phyloP scores from a whole-genome alignment of 2,329 filamentous ascomycete species.

The Blastomyces parvus region DNA sequence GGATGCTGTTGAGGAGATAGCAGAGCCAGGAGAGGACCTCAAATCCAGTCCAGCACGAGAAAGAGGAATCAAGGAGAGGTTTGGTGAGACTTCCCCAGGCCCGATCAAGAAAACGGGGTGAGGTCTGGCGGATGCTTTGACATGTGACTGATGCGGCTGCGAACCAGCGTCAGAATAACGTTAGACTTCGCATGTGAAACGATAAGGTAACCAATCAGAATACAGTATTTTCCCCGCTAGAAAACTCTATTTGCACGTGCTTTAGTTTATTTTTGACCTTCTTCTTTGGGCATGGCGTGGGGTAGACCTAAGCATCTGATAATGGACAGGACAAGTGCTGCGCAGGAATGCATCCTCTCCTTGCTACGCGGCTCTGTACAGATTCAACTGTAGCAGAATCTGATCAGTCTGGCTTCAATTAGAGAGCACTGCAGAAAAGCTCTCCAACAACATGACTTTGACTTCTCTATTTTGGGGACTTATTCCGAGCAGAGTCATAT shows the following conservation, averaged over 20 bases:
- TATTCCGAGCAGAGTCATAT: too few relatives aligned
- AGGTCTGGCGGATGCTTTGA: not conserved
- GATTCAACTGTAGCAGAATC: too few relatives aligned
- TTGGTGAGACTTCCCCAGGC: not conserved
- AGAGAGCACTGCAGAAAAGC: too few relatives aligned
- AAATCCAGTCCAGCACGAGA: too few relatives aligned
- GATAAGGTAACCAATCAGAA: not conserved
- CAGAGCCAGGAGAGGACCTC: too few relatives aligned
- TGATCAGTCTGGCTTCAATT: too few relatives aligned
- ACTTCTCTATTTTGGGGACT: too few relatives aligned
- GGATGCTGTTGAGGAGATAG: not conserved
- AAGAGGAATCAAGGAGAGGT: not conserved
- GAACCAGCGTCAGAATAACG: not conserved
- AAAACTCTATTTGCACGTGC: not conserved
- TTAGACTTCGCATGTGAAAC: slow-evolving; percentile 7
- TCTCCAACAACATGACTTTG: too few relatives aligned
- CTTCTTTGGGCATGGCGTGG: not conserved
- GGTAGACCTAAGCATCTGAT: not conserved
- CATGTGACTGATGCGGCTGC: slow-evolving; percentile 7
- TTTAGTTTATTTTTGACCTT: not conserved
- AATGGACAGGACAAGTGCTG: too few relatives aligned
- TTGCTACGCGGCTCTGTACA: too few relatives aligned
- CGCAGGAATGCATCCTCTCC: too few relatives aligned
- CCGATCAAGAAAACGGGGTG: too few relatives aligned
- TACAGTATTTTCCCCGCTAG: not conserved